Evolutionary conservation across 208 protist genomes (phyloP).

Genomic region (Trypanosoma rangeli): DNA sequence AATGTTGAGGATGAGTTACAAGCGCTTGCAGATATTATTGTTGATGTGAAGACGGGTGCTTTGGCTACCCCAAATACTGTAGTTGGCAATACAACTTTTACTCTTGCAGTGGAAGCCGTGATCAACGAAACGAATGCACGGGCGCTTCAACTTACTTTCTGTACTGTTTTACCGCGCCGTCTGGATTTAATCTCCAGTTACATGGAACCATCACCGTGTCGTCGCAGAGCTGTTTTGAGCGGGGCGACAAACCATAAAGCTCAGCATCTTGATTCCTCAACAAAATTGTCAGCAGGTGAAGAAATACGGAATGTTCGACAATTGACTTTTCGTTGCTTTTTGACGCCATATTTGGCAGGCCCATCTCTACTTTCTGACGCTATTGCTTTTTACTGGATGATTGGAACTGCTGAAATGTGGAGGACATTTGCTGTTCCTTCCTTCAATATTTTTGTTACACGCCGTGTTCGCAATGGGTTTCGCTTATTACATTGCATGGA

Average conservation of each 20-base stretch:
- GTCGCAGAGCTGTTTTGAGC: background rate
- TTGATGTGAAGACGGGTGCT: slow-evolving; percentile 6
- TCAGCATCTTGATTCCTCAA: slow-evolving; percentile 1
- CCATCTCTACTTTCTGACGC: slow-evolving; percentile 57
- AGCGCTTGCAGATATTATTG: slow-evolving; percentile 8
- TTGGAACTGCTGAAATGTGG: slow-evolving; percentile 47
- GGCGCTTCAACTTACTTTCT: slow-evolving; percentile 42
- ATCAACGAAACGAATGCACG: slow-evolving; percentile 28
- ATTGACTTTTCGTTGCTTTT: slow-evolving; percentile 15
- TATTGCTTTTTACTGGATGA: slow-evolving; percentile 52
- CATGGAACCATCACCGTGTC: slow-evolving; percentile 23
- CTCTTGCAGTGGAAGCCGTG: slow-evolving; percentile 13
- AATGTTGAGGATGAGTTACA: slow-evolving; percentile 11
- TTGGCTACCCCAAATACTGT: background rate
- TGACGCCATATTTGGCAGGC: slow-evolving; percentile 31
- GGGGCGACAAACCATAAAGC: background rate
- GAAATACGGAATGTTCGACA: slow-evolving; percentile 21
- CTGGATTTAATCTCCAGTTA: slow-evolving; percentile 38
- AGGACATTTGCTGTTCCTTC: slow-evolving; percentile 34
- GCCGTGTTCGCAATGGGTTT: slow-evolving; percentile 58
- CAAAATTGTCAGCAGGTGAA: background rate
- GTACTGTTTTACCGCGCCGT: slow-evolving; percentile 35
- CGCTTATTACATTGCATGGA: slow-evolving; percentile 45
- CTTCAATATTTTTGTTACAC: slow-evolving; percentile 58
- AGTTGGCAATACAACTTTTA: background rate